Percentiles rank a stretch among this genome's conserved stretches.
Evolutionary conservation across 805 yeast genomes (phyloP).

Genomic region (Wilhelminamyces savonicus): DNA sequence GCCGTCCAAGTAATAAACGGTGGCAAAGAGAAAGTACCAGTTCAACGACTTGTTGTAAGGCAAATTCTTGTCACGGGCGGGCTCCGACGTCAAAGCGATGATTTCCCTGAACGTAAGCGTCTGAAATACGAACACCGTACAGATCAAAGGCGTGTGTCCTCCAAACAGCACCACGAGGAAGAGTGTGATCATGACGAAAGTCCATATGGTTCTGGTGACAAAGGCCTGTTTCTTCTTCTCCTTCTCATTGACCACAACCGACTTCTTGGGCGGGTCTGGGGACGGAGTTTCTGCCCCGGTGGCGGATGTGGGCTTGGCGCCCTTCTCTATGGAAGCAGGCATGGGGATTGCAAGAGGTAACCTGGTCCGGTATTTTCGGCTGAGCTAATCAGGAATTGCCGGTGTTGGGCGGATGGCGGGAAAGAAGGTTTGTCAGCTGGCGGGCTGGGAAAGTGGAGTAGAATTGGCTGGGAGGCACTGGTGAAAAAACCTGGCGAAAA

Average conservation of each 20-base stretch:
- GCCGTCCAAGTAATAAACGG: slow-evolving; percentile 86
- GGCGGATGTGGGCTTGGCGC: no score
- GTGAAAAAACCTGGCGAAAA: no score
- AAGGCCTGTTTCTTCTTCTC: slow-evolving; percentile 78
- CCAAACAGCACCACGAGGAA: slow-evolving; percentile 67
- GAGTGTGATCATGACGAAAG: slow-evolving; percentile 78
- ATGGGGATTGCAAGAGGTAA: no score
- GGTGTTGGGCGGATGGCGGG: no score
- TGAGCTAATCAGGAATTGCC: no score
- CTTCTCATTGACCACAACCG: slow-evolving; percentile 31
- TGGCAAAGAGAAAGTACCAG: slow-evolving; percentile 88
- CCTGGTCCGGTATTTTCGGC: no score
- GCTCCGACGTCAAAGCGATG: slow-evolving; percentile 76
- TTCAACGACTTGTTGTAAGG: slow-evolving; percentile 79
- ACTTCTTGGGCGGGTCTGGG: neutral
- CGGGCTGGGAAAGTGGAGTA: no score
- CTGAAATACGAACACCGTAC: slow-evolving; percentile 67
- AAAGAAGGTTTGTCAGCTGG: no score
- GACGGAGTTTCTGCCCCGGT: no score
- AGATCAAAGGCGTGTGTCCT: slow-evolving; percentile 80
- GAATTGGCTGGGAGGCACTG: no score
- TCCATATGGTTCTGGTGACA: slow-evolving; percentile 86
- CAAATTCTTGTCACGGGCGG: slow-evolving; percentile 75
- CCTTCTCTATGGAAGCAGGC: no score
- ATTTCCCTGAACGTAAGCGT: slow-evolving; percentile 86